These are phyloP conservation scores for Candida krabiensis DNA, from an alignment of 805 yeast genomes.

Conservation along the genomic window DNA sequence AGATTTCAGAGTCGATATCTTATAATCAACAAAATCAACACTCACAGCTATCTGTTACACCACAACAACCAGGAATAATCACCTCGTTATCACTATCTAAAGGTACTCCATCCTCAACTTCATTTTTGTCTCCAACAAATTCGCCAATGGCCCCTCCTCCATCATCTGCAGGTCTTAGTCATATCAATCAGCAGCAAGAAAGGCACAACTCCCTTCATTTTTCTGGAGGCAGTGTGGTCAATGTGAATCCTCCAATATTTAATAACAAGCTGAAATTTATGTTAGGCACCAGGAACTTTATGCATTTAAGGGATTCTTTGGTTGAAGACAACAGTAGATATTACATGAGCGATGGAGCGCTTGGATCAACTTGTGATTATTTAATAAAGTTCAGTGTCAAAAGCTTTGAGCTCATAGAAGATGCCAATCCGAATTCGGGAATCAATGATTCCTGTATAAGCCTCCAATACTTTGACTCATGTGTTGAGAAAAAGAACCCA, in stretches of 20 bases:
- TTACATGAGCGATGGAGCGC: conserved; percentile 22
- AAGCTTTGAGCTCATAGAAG: conserved; percentile 60
- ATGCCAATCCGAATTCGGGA: conserved; percentile 46
- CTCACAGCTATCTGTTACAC: conserved; percentile 7
- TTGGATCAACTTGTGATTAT: conserved; percentile 7
- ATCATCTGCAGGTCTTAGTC: conserved; percentile 15
- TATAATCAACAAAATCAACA: conserved; percentile 14
- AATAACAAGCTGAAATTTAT: conserved; percentile 31
- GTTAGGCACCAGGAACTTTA: conserved; percentile 19
- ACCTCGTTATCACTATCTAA: conserved; percentile 20
- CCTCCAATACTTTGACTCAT: conserved; percentile 53
- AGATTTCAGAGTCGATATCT: conserved; percentile 30
- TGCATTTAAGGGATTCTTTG: conserved; percentile 26
- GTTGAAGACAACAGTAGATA: conserved; percentile 19
- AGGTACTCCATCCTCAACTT: conserved; percentile 22
- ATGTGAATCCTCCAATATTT: conserved; percentile 33
- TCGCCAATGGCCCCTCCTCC: conserved; percentile 28
- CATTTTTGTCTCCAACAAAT: conserved; percentile 26
- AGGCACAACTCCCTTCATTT: conserved; percentile 1
- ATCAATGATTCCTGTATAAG: conserved; percentile 55
- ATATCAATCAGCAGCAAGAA: conserved; percentile 1
- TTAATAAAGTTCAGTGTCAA: conserved; percentile 41
- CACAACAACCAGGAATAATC: conserved; percentile 18
- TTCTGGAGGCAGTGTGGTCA: conserved; percentile 19
- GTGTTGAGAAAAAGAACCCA: conserved; percentile 48